A percentile compares a stretch with the other conserved stretches of the same genome.
phyloP scores from a whole-genome alignment of 2,329 filamentous ascomycete species.

The Proliferodiscus dingleyae region DNA sequence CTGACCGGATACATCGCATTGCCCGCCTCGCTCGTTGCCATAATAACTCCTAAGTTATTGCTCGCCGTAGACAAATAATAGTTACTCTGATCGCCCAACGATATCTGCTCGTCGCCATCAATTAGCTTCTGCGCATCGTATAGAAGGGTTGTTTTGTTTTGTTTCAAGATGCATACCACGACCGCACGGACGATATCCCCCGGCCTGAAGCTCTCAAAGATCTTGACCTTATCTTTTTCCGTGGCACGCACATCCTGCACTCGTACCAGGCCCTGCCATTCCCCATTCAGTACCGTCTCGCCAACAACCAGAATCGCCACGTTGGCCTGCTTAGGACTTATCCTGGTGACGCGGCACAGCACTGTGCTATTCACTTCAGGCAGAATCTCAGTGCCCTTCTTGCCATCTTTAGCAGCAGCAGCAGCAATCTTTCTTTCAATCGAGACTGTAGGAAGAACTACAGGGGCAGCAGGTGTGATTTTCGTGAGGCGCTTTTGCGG shows the following conservation, averaged over 20 bases:
- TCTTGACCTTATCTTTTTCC: constrained; percentile 90
- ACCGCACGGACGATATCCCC: constrained; percentile 86
- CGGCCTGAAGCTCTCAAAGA: constrained; percentile 85
- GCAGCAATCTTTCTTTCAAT: constrained; percentile 37
- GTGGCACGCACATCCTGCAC: constrained; percentile 90
- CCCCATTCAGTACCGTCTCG: constrained; percentile 65
- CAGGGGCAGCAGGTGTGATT: constrained; percentile 43
- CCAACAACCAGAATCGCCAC: constrained; percentile 83
- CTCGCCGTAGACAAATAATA: constrained; percentile 92
- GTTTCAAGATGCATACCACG: constrained; percentile 55
- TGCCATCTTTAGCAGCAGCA: constrained; percentile 10
- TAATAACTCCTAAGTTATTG: constrained; percentile 89
- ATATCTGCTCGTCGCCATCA: constrained; percentile 60
- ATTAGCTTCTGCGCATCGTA: background rate
- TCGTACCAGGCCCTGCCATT: constrained; percentile 81
- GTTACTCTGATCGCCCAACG: constrained; percentile 85
- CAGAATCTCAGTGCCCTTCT: constrained; percentile 62
- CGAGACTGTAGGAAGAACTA: constrained; percentile 49
- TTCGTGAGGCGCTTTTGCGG: constrained; percentile 56
- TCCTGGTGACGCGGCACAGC: constrained; percentile 78
- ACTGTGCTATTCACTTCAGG: constrained; percentile 78
- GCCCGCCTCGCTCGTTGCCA: constrained; percentile 82
- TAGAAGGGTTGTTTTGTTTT: too few species aligned
- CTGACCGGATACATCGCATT: constrained; percentile 89
- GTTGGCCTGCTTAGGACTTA: constrained; percentile 78